Base-by-base conservation (phyloP, 2,329 filamentous ascomycete genomes). In the Neurospora sp. region DNA sequence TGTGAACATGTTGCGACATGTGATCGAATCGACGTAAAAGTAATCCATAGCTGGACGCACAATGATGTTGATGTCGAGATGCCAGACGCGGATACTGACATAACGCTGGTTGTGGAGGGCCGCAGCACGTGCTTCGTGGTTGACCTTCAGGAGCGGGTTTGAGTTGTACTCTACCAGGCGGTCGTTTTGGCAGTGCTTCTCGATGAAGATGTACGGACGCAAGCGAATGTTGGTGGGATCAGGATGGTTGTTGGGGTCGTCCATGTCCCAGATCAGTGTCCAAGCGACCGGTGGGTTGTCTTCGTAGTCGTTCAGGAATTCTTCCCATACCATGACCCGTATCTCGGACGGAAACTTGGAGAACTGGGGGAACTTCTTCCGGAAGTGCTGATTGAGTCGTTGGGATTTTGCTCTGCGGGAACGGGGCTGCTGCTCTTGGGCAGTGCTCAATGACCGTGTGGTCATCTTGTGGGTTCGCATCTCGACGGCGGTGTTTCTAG, bases 321-420 rank as follows among this genome's bases (percentile, higher is more conserved):
- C 23, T 7, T 42, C 39, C 67, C 67, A 68, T 4, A 68, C 11
- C 39, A 40, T 33, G 36, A 11, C 36, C 9, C 38, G 38, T 66
- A 58, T 42, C 69, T 72, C 69, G 1, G 67, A 67, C 4, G 23
- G 38, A 3, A 72, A 42, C 70, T 69, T 72, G 28, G 58, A 40
- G 23, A 73, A 72, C 39, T 67, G 70, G 4, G 71, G 71, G 0
- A 75, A 68, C 33, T 72, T 69, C 17, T 72, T 46, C 70, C 73
- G 73, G 5, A 71, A 73, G 13, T 67, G 33, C n/a, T 71, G 68
- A 36, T 73, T 74, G 10, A 42, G 40, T 62, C 36, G 42, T 5
- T 73, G 13, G 13, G 38, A 13, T 8, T 10, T n/a, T 23, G 15
- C 39, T 6, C 2, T 40, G 23, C 28, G 15, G 8, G 33, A 10